Evolutionary conservation across 208 protist species (phyloP).

Genomic region (Wallacemonas sp.): DNA sequence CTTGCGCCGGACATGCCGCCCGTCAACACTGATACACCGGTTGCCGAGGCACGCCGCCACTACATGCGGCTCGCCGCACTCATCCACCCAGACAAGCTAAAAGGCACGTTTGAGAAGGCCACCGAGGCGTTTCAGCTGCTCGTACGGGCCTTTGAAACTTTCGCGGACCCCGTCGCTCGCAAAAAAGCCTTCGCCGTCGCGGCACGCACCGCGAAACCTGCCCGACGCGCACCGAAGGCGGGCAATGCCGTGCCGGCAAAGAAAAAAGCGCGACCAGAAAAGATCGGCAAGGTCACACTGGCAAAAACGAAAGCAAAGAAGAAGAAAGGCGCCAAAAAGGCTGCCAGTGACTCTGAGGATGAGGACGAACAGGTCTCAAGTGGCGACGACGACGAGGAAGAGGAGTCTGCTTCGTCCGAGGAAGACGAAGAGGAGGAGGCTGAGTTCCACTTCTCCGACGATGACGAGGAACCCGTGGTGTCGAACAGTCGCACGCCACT

Average conservation of each 20-base stretch:
- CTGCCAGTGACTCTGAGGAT: conserved; percentile 14
- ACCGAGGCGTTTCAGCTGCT: conserved; percentile 85
- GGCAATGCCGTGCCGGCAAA: background rate
- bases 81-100: conserved; percentile 85
- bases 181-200: conserved; percentile 26
- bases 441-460: conserved; percentile 11
- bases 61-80: conserved; percentile 79
- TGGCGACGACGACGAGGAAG: conserved; percentile 14
- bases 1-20: conserved; percentile 58
- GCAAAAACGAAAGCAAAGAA: background rate
- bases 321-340: conserved; percentile 8
- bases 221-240: background rate
- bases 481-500: conserved; percentile 76
- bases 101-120: conserved; percentile 47
- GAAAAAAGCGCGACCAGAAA: too few relatives aligned
- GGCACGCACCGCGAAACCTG: background rate
- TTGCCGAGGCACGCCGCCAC: conserved; percentile 66
- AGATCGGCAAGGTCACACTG: background rate
- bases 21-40: conserved; percentile 50
- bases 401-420: conserved; percentile 13
- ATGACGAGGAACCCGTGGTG: conserved; percentile 36
- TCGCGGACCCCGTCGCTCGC: conserved; percentile 62
- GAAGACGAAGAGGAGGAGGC: conserved; percentile 19
- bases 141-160: conserved; percentile 77
- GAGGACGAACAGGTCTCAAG: conserved; percentile 3